Evolutionary conservation across 345 rosid species (phyloP).

Genomic region (Salix brachista): DNA sequence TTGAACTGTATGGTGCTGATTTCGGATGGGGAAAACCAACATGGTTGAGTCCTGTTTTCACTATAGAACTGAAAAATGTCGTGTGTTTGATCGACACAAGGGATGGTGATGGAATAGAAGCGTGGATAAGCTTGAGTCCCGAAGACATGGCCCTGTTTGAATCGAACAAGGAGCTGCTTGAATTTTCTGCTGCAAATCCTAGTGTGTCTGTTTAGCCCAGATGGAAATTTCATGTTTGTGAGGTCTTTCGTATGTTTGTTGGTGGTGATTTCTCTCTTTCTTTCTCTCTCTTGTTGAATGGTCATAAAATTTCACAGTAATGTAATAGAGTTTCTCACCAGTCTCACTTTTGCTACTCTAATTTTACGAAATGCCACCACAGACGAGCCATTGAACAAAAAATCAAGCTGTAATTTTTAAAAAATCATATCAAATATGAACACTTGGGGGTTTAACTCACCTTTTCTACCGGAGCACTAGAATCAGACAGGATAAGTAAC

Average conservation of each 20-base stretch:
- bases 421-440: constrained; percentile 12
- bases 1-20: constrained; percentile 4
- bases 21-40: constrained; percentile 18
- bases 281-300: no score
- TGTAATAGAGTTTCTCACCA: background rate
- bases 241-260: no score
- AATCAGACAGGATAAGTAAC: constrained; percentile 15
- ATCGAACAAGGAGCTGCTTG: constrained; percentile 7
- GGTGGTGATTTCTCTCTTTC: no score
- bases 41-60: background rate
- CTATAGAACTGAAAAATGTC: background rate
- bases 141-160: constrained; percentile 8
- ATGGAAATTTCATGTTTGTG: no score
- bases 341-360: background rate
- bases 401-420: constrained; percentile 1
- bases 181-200: constrained; percentile 11
- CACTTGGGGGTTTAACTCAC: constrained; percentile 14
- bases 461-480: constrained; percentile 3
- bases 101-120: constrained; percentile 18
- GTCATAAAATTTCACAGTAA: no score
- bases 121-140: constrained; percentile 2
- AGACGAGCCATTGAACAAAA: no score
- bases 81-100: constrained; percentile 5
- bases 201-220: background rate
- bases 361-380: background rate